phyloP scores from a whole-genome alignment of 768 basidiomycete genomes.

The Hygrophorus pudorinus region DNA sequence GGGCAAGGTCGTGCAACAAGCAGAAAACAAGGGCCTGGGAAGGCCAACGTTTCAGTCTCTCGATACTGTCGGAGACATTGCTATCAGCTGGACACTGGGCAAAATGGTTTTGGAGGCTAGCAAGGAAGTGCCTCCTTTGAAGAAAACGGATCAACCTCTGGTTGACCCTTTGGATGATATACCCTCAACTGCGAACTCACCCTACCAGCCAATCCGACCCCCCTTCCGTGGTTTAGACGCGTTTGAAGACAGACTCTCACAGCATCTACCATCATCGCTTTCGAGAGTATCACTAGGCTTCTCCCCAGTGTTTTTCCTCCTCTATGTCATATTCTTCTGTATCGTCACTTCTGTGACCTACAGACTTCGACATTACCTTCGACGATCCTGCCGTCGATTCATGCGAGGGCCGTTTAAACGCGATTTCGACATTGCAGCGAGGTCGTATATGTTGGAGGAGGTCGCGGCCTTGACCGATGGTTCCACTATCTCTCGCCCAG shows the following conservation, averaged over 20 bases:
- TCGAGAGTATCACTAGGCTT: constrained; percentile 61
- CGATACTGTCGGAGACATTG: constrained; percentile 86
- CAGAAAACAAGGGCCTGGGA: constrained; percentile 74
- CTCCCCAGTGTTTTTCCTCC: constrained; percentile 53
- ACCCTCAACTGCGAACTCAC: constrained; percentile 38
- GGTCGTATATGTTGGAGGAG: constrained; percentile 43
- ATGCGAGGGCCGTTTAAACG: constrained; percentile 23
- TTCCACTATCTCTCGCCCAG: constrained; percentile 3
- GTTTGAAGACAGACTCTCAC: constrained; percentile 53
- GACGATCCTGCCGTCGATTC: constrained; percentile 35
- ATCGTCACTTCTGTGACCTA: constrained; percentile 34
- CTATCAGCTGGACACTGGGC: constrained; percentile 95
- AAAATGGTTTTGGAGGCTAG: constrained; percentile 99
- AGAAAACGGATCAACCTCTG: constrained; percentile 42
- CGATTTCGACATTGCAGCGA: constrained; percentile 17
- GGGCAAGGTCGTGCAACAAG: constrained; percentile 65
- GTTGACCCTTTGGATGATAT: constrained; percentile 66
- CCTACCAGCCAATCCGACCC: constrained; percentile 56
- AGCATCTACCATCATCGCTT: constrained; percentile 57
- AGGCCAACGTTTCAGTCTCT: constrained; percentile 84
- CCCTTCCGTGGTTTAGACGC: constrained; percentile 47
- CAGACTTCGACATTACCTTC: constrained; percentile 50
- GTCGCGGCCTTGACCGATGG: constrained; percentile 20
- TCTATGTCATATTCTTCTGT: constrained; percentile 38
- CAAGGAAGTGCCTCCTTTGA: constrained; percentile 56